Evolutionary conservation across 2,329 filamentous ascomycete genomes (phyloP).

Genomic region (Mollisia scopiformis): DNA sequence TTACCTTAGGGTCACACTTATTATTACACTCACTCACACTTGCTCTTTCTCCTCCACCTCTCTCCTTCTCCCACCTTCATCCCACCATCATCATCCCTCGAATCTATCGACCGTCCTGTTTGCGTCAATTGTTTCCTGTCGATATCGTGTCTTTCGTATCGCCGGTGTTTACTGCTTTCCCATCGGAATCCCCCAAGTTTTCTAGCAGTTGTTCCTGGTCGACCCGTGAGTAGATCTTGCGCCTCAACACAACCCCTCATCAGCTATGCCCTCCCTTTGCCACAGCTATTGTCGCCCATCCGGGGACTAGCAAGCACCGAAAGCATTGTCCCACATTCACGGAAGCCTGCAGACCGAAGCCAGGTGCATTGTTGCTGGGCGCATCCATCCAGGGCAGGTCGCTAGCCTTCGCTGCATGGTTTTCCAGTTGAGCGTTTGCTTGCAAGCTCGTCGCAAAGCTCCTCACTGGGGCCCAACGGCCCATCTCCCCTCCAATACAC

Average conservation of each 20-base stretch:
- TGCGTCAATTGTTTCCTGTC: conserved; percentile 39
- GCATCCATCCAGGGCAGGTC: conserved; percentile 28
- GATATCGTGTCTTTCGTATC: conserved; percentile 40
- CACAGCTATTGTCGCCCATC: conserved; percentile 10
- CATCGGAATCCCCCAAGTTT: conserved; percentile 30
- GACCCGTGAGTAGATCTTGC: conserved; percentile 36
- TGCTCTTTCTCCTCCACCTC: conserved; percentile 20
- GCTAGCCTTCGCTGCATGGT: conserved; percentile 21
- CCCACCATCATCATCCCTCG: conserved; percentile 25
- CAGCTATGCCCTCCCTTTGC: conserved; percentile 11
- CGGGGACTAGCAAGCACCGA: conserved; percentile 6
- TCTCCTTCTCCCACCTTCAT: conserved; percentile 24
- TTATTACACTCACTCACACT: conserved; percentile 9
- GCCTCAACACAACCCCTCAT: conserved; percentile 31
- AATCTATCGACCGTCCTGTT: conserved; percentile 30
- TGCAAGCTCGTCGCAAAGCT: conserved; percentile 32
- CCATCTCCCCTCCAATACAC: conserved; percentile 8
- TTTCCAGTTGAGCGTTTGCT: conserved; percentile 29
- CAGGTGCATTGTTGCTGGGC: conserved; percentile 27
- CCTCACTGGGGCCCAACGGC: conserved; percentile 13
- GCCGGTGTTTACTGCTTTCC: conserved; percentile 38
- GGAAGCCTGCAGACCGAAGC: conserved; percentile 23
- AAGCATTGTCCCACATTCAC: conserved; percentile 23
- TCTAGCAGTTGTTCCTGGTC: conserved; percentile 33
- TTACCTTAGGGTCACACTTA: background rate